Base-by-base conservation (phyloP, 805 yeast species). In the Metschnikowia baotianmanensis region DNA sequence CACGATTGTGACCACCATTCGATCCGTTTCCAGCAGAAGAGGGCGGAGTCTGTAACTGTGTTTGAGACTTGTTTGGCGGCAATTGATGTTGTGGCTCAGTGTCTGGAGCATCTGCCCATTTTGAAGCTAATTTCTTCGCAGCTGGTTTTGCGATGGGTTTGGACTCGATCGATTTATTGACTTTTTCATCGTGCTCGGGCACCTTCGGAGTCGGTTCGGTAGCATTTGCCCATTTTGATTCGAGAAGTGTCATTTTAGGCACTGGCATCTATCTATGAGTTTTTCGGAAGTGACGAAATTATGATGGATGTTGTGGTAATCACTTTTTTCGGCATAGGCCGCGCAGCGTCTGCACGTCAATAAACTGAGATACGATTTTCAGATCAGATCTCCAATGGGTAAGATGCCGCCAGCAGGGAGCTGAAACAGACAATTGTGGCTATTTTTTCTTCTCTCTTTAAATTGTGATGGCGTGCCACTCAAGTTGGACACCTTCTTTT, bases 151-250 rank as follows among this genome's bases (percentile, higher is more conserved):
- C 21, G 19, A 20, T n/a, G 31, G 13, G 1, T 20, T 34, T 26
- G 32, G 3, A 10, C 9, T 10, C 22, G 28, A 21, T 16, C 13
- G 19, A 6, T 3, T 17, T 18, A 18, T 27, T 20, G 10, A 13
- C 12, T 13, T 9, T 25, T 34, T 34, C 13, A 9, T 26, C 37
- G 17, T 26, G 24, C 5, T 26, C 9, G 9, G 28, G 28, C 13
- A 12, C 15, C 7, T 3, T 12, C 4, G 28, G 7, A 12, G n/a
- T 25, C n/a, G 9, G 16, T 11, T 25, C 9, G 6, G 12, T n/a
- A 2, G 59, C 65, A n/a, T 47, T 44, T 11, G 73, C 73, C 72
- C 72, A 68, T 48, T 55, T 60, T 19, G 63, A 59, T 13, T 47
- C 58, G 29, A 58, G 53, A 11, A 51, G 49, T n/a, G 57, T 22